Conservation (phyloP, 441 rosid genomes). For the Bruguiera hainesii region DNA sequence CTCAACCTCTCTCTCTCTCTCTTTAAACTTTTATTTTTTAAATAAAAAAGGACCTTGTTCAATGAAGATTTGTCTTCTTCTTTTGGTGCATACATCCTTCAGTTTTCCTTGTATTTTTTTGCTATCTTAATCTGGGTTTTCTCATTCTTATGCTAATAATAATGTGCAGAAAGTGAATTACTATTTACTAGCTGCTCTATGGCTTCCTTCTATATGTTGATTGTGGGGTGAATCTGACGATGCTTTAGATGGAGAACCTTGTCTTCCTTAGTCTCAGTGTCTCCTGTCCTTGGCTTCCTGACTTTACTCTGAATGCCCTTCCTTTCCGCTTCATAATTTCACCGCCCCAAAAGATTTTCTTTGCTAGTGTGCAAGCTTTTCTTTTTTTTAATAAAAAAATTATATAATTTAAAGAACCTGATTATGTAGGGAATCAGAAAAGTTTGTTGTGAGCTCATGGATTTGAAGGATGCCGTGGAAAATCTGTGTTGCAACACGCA, state of each 20-base stretch:
- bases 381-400: not conserved
- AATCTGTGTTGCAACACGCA: conserved; percentile 78
- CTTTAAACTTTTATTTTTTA: not conserved
- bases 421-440: conserved; percentile 76
- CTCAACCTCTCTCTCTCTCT: not conserved
- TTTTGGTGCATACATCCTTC: not conserved
- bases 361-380: not conserved
- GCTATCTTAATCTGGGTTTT: conserved; percentile 10
- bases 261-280: too few species aligned
- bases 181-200: not conserved
- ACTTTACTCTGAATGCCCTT: too few species aligned
- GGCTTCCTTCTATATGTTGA: not conserved
- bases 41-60: not conserved
- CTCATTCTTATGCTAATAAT: conserved; percentile 2
- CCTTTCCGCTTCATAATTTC: too few species aligned
- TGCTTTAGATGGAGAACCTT: too few species aligned
- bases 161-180: not conserved
- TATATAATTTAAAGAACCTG: not conserved
- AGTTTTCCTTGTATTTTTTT: not conserved
- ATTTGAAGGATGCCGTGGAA: conserved; percentile 93
- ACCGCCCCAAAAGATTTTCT: not conserved
- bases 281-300: too few species aligned
- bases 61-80: not conserved
- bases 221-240: too few species aligned
- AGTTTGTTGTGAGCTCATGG: conserved; percentile 94